These are phyloP conservation scores for Solanum hybrid DNA, from an alignment of 305 asterid species.

Conservation along the genomic window DNA sequence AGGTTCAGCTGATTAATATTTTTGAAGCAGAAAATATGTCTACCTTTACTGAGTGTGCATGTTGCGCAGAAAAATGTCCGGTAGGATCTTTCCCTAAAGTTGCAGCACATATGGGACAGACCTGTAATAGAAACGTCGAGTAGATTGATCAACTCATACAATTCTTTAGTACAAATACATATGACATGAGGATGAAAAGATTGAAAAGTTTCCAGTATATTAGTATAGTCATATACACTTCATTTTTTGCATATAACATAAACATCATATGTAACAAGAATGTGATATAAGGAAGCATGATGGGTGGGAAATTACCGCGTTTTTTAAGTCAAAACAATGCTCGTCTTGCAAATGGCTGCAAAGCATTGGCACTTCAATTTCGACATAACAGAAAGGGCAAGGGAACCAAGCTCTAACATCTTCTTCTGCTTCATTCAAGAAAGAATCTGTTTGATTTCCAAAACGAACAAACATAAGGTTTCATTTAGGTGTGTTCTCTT, in stretches of 20 bases:
- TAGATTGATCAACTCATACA: not conserved
- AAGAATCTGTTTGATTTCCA: slow-evolving; percentile 28
- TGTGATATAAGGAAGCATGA: not conserved
- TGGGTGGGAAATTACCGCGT: slow-evolving; percentile 38
- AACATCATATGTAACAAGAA: not conserved
- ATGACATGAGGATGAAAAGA: not conserved
- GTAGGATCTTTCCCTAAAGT: slow-evolving; percentile 62
- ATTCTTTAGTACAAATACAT: not conserved
- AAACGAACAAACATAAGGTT: not conserved
- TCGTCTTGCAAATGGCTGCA: slow-evolving; percentile 73
- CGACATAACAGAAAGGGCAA: slow-evolving; percentile 78
- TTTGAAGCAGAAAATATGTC: not conserved
- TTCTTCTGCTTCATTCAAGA: slow-evolving; percentile 34
- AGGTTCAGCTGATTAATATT: not conserved
- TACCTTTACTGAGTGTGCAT: slow-evolving; percentile 72
- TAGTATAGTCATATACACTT: not conserved
- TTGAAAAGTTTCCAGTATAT: not conserved
- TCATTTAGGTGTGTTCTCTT: not conserved
- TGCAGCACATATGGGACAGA: slow-evolving; percentile 89
- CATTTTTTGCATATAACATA: not conserved
- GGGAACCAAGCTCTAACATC: slow-evolving; percentile 75
- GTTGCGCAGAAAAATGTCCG: slow-evolving; percentile 56
- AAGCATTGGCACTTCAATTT: slow-evolving; percentile 50
- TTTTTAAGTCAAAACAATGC: slow-evolving; percentile 63
- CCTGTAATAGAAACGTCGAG: slow-evolving; percentile 27